A percentile compares a stretch with the other conserved stretches of the same genome.
phyloP scores from a whole-genome alignment of 2,329 filamentous ascomycete genomes.

The Remersonia thermophila region DNA sequence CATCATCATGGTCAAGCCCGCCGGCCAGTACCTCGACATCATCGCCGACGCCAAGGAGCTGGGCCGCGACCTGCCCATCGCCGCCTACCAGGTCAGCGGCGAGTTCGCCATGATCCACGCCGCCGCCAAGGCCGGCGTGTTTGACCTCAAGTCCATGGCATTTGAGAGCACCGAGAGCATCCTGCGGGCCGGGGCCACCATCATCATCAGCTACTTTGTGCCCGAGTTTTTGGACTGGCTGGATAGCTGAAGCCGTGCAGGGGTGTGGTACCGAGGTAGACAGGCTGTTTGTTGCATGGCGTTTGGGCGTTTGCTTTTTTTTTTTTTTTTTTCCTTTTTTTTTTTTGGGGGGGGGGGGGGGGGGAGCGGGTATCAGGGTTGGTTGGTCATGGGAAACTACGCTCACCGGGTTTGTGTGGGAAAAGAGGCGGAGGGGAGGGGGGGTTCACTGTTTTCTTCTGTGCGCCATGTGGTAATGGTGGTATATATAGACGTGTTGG shows the following conservation, averaged over 20 bases:
- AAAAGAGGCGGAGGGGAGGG: too few relatives aligned
- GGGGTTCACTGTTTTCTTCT: too few relatives aligned
- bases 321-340: too few relatives aligned
- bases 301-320: too few relatives aligned
- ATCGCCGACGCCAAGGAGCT: constrained; percentile 95
- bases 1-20: constrained; percentile 98
- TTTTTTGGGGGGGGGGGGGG: too few relatives aligned
- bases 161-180: constrained; percentile 93
- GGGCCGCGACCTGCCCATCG: constrained; percentile 79
- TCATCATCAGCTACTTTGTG: constrained; percentile 89
- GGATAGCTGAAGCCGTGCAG: constrained; percentile 25
- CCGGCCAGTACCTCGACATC: constrained; percentile 90
- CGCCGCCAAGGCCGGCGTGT: constrained; percentile 88
- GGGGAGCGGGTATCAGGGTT: too few relatives aligned
- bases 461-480: too few relatives aligned
- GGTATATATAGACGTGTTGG: too few relatives aligned
- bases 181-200: constrained; percentile 80
- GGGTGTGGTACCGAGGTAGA: too few relatives aligned
- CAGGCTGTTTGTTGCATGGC: too few relatives aligned
- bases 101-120: constrained; percentile 98
- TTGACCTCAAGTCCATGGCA: constrained; percentile 87
- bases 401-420: too few relatives aligned
- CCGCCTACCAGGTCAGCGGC: constrained; percentile 92
- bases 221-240: constrained; percentile 65
- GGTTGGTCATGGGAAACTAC: too few relatives aligned